phyloP scores from a whole-genome alignment of 1,284 basidiomycete species.

The Pterulicium gracile region DNA sequence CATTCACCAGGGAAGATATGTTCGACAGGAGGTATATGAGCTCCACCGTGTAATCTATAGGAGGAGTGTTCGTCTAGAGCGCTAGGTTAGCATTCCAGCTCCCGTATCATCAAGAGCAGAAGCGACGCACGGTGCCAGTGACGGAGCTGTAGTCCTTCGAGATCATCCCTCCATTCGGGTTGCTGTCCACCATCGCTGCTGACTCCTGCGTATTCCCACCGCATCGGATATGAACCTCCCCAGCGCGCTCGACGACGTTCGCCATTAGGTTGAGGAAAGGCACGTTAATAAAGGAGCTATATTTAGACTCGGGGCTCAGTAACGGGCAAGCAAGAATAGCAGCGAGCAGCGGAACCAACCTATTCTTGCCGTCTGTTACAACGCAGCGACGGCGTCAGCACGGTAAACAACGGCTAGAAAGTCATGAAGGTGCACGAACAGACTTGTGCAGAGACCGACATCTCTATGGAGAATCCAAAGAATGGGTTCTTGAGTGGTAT shows the following conservation, averaged over 20 bases:
- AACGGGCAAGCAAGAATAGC: not conserved
- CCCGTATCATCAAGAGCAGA: not conserved
- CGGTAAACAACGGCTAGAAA: not conserved
- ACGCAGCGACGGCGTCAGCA: too few species aligned
- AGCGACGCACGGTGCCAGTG: not conserved
- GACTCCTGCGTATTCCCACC: conserved; percentile 52
- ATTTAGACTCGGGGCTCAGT: not conserved
- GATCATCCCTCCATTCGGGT: conserved; percentile 24
- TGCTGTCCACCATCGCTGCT: conserved; percentile 27
- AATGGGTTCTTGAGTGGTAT: conserved; percentile 36
- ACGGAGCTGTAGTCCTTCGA: conserved; percentile 21
- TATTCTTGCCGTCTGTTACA: not conserved
- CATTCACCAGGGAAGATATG: conserved; percentile 29
- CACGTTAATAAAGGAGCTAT: conserved; percentile 18
- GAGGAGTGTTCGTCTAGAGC: conserved; percentile 30
- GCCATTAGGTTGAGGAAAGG: conserved; percentile 49
- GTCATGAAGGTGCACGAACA: conserved; percentile 21
- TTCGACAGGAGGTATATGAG: conserved; percentile 40
- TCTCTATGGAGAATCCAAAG: conserved; percentile 44
- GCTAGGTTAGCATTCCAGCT: not conserved
- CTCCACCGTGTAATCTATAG: conserved; percentile 36
- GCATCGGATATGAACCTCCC: conserved; percentile 36
- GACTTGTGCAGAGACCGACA: conserved; percentile 37
- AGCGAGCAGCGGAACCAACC: too few species aligned
- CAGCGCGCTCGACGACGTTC: conserved; percentile 33